phyloP scores from a whole-genome alignment of 805 yeast species.

The Priceomyces fermenticarens region DNA sequence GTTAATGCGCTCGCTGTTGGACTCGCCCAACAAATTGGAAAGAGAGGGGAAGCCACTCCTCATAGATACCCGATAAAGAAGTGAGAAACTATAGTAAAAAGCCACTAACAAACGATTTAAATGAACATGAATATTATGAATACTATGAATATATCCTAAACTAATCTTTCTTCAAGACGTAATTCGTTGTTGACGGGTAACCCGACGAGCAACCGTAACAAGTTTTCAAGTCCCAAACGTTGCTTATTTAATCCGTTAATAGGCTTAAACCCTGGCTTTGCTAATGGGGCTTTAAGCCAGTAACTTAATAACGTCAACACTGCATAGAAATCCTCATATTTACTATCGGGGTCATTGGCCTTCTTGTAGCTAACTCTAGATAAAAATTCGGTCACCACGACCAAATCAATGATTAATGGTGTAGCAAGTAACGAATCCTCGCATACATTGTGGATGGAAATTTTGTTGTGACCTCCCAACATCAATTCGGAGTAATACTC shows the following conservation, averaged over 20 bases:
- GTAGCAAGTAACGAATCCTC: slow-evolving; percentile 95
- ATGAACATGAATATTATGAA: too few relatives aligned
- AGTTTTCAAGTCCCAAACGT: slow-evolving; percentile 87
- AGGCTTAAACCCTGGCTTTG: slow-evolving; percentile 86
- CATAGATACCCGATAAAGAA: too few relatives aligned
- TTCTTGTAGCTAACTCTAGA: slow-evolving; percentile 80
- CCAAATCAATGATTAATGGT: slow-evolving; percentile 88
- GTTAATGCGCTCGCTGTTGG: too few relatives aligned
- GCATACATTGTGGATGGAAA: slow-evolving; percentile 91
- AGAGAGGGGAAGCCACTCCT: too few relatives aligned
- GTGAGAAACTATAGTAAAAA: too few relatives aligned
- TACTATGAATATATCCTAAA: too few relatives aligned
- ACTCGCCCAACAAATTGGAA: too few relatives aligned
- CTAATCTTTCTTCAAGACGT: slow-evolving; percentile 88
- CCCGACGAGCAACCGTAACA: slow-evolving; percentile 85
- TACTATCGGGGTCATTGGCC: slow-evolving; percentile 39
- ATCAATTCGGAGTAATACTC: slow-evolving; percentile 95
- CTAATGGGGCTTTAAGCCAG: slow-evolving; percentile 96
- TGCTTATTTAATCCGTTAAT: slow-evolving; percentile 95
- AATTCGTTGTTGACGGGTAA: slow-evolving; percentile 87
- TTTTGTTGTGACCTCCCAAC: slow-evolving; percentile 96
- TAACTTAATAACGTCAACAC: slow-evolving; percentile 84
- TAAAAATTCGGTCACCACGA: slow-evolving; percentile 85
- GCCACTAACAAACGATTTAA: too few relatives aligned
- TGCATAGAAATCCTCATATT: slow-evolving; percentile 71